A percentile compares a stretch with the other conserved stretches of the same genome.
These are phyloP conservation scores for Sindora glabra DNA, from an alignment of 306 rosid species.

Conservation along the genomic window DNA sequence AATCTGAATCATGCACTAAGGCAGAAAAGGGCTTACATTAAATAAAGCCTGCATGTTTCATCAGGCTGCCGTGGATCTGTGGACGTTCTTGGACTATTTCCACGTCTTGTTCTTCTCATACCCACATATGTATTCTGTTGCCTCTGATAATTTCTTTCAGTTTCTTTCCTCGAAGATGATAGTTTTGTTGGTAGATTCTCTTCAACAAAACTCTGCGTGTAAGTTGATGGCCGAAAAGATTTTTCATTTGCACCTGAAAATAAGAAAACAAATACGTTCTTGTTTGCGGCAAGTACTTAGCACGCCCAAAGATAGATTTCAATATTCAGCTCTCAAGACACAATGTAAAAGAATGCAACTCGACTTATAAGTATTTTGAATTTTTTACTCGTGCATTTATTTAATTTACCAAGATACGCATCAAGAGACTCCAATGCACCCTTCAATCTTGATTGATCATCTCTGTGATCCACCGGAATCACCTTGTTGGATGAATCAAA, in stretches of 20 bases:
- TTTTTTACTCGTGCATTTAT: slow-evolving; percentile 16
- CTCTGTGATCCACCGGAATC: slow-evolving; percentile 11
- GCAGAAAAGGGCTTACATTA: slow-evolving; percentile 31
- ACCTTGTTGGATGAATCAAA: slow-evolving; percentile 25
- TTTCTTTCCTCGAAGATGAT: slow-evolving; percentile 4
- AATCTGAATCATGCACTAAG: not conserved
- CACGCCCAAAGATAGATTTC: not conserved
- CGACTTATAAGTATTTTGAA: not conserved
- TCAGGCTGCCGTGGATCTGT: slow-evolving; percentile 27
- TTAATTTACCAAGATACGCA: slow-evolving; percentile 57
- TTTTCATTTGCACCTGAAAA: slow-evolving; percentile 30
- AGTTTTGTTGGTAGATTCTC: slow-evolving; percentile 18
- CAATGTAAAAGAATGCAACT: not conserved
- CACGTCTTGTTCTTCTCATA: slow-evolving; percentile 13
- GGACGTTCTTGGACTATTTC: slow-evolving; percentile 5
- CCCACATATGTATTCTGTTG: slow-evolving; percentile 14
- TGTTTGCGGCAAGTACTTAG: not conserved
- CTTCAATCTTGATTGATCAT: slow-evolving; percentile 23
- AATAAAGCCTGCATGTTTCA: slow-evolving; percentile 53
- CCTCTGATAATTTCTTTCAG: slow-evolving; percentile 4
- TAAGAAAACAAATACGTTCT: not conserved
- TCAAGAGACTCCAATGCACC: slow-evolving; percentile 54
- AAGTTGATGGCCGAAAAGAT: slow-evolving; percentile 11
- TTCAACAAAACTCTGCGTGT: slow-evolving; percentile 21
- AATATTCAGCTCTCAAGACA: not conserved